Evolutionary conservation across 1,284 basidiomycete genomes (phyloP).

Genomic region (Moniliophthora roreri): DNA sequence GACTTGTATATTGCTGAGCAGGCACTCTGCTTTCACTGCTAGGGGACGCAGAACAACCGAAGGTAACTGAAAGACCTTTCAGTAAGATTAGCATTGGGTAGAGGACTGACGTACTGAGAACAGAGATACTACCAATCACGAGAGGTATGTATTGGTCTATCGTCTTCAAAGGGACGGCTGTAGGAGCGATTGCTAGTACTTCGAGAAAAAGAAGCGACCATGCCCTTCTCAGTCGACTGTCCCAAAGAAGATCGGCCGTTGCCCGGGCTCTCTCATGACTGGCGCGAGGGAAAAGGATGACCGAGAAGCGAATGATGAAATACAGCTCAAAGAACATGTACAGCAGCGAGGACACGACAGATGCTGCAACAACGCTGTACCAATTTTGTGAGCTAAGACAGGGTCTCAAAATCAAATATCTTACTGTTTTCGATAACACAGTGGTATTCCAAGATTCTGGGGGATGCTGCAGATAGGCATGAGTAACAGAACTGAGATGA

Average conservation of each 20-base stretch:
- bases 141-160: neutral
- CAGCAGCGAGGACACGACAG: neutral
- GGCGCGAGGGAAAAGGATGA: neutral
- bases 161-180: neutral
- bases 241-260: neutral
- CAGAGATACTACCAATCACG: neutral
- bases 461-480: neutral
- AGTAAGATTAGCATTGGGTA: too few species aligned
- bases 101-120: neutral
- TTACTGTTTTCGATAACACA: neutral
- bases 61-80: neutral
- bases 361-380: neutral
- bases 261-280: neutral
- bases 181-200: neutral
- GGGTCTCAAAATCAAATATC: neutral
- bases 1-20: neutral
- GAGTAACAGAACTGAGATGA: neutral
- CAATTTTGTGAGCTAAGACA: neutral
- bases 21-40: too few species aligned
- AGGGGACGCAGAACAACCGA: neutral
- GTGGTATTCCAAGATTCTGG: neutral
- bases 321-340: slow-evolving; percentile 1
- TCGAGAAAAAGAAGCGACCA: neutral
- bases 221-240: neutral
- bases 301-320: neutral